Base-by-base conservation (phyloP, 106 monocot genomes). In the Dendrobium officinale region DNA sequence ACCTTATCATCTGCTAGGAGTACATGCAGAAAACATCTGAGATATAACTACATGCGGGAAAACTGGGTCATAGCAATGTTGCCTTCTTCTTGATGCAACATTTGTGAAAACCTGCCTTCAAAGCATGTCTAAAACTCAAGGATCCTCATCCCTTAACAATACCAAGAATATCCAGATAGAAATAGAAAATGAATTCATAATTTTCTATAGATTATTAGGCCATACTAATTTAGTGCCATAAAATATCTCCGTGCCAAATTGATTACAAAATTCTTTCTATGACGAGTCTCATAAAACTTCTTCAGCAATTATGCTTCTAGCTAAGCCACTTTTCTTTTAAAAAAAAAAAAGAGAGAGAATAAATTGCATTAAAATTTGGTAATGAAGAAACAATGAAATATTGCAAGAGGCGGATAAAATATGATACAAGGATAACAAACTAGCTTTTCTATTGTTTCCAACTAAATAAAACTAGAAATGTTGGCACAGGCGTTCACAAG, bases 401-500 rank as follows among this genome's bases (percentile, higher is more conserved):
- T 70, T 70, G 33, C 13, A 9, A 67, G 31, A 29, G 11, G 7
- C 33, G 33, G 26, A 70, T 70, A 70, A 33, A 33, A 33, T 7
- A 33, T 33, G 33, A 70, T 5, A 70, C 24, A 37, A 70, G 24
- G 4, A 70, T 7, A 37, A 33, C 70, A 70, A 20, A 70, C 37
- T 33, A 70, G n/a, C 15, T 33, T 70, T 4, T 15, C 9, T 33
- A 37, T 37, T 37, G 33, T 15, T 33, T 40, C 33, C 10, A 70
- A 70, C 7, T 70, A 70, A 70, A 37, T 37, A 13, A 70, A 70
- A 68, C 9, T 15, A 44, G 42, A 74, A 43, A 74, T 43, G 43
- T 43, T 43, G 20, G 29, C 11, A 74, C 20, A 74, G 29, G 15
- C 24, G 20, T 74, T 74, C 40, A 81, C 72, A 83, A 66, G 26